These are phyloP conservation scores for Tolypocladium guangdongense DNA, from an alignment of 2,329 filamentous ascomycete species.

Conservation along the genomic window DNA sequence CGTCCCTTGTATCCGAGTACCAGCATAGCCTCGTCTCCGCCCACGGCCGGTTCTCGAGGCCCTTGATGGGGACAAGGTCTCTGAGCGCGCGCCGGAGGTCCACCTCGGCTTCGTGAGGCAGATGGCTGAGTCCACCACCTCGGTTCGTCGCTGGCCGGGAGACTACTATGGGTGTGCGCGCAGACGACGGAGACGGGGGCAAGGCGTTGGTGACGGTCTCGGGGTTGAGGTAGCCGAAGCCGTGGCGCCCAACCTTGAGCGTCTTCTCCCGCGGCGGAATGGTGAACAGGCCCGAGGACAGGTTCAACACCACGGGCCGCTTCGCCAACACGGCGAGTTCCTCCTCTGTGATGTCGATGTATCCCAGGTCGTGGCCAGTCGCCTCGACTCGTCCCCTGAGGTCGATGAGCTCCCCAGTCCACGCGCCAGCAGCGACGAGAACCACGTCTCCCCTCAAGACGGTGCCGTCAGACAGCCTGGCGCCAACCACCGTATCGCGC, in stretches of 20 bases:
- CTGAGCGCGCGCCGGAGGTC: constrained; percentile 51
- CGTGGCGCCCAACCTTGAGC: constrained; percentile 62
- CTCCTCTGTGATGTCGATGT: constrained; percentile 59
- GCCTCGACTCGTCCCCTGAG: constrained; percentile 65
- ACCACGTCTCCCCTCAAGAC: constrained; percentile 54
- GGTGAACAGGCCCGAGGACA: constrained; percentile 61
- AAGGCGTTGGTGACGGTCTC: constrained; percentile 22
- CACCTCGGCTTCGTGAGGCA: constrained; percentile 49
- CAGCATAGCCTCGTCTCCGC: constrained; percentile 55
- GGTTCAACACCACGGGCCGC: constrained; percentile 63
- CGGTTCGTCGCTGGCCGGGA: constrained; percentile 25
- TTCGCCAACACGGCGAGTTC: constrained; percentile 56
- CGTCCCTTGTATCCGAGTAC: constrained; percentile 64
- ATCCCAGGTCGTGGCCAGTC: constrained; percentile 73
- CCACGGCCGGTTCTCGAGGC: constrained; percentile 49
- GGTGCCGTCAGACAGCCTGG: constrained; percentile 21
- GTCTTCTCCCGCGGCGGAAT: constrained; percentile 53
- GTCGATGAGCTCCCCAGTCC: constrained; percentile 71
- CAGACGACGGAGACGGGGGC: constrained; percentile 15
- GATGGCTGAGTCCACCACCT: constrained; percentile 29
- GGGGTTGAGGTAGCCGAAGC: constrained; percentile 55
- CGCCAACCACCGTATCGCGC: constrained; percentile 42
- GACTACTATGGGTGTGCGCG: constrained; percentile 18
- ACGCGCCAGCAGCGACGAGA: constrained; percentile 76
- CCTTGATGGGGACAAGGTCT: constrained; percentile 46